These are phyloP conservation scores for Smallanthus sonchifolius DNA, from an alignment of 129 eudicot species.

Conservation along the genomic window DNA sequence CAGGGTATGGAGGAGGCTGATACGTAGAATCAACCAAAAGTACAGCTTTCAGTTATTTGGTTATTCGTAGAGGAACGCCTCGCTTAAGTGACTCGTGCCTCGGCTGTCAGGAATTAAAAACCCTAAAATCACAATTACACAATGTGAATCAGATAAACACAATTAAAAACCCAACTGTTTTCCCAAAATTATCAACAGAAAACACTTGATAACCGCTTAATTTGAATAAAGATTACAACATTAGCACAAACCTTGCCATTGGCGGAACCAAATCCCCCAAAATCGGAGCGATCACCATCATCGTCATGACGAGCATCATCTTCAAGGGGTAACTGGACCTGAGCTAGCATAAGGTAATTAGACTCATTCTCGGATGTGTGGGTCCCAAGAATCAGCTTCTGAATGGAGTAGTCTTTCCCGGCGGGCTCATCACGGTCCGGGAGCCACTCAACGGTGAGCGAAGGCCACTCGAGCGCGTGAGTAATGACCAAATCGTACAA, in stretches of 20 bases:
- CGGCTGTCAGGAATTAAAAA: no score
- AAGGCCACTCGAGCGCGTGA: slow-evolving; percentile 96
- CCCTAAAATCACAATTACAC: no score
- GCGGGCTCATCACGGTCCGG: slow-evolving; percentile 83
- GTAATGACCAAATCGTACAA: slow-evolving; percentile 80
- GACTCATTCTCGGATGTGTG: slow-evolving; percentile 87
- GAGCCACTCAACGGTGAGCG: slow-evolving; percentile 93
- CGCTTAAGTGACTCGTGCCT: no score
- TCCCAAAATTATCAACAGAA: no score
- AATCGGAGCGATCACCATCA: slow-evolving; percentile 56
- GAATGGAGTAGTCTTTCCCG: slow-evolving; percentile 76
- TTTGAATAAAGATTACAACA: neutral
- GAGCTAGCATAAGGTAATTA: slow-evolving; percentile 77
- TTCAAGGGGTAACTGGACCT: slow-evolving; percentile 74
- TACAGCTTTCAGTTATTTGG: no score
- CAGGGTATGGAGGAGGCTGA: no score
- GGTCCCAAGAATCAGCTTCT: slow-evolving; percentile 84
- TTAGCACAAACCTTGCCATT: slow-evolving; percentile 59
- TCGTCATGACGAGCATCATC: slow-evolving; percentile 83
- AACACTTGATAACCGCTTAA: neutral
- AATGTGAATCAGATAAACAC: no score
- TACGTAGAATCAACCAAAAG: no score
- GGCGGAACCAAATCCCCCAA: slow-evolving; percentile 72
- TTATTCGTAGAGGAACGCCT: no score
- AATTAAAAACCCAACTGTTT: no score